Percentiles rank a stretch among this genome's conserved stretches.
phyloP scores from a whole-genome alignment of 306 rosid genomes.

The Castanospermum australe region DNA sequence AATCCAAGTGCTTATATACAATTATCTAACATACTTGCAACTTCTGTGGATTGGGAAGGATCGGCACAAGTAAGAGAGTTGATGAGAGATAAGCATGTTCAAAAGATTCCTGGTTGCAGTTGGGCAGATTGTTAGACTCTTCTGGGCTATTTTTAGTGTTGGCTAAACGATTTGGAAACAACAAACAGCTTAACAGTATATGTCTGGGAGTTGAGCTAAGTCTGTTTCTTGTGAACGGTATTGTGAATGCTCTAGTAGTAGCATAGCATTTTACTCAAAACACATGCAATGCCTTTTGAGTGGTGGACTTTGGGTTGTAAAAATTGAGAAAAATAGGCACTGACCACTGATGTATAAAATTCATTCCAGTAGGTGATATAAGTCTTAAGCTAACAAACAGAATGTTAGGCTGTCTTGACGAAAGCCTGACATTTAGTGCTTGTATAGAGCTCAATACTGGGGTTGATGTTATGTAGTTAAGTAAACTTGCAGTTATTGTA shows the following conservation, averaged over 20 bases:
- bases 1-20: slow-evolving; percentile 73
- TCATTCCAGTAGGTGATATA: not conserved
- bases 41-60: slow-evolving; percentile 74
- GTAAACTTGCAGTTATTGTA: not conserved
- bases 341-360: not conserved
- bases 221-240: not conserved
- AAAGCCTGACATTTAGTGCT: not conserved
- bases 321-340: not conserved
- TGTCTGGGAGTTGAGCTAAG: not conserved
- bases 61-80: slow-evolving; percentile 56
- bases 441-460: not conserved
- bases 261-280: not conserved
- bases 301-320: not conserved
- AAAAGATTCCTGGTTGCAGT: slow-evolving; percentile 62
- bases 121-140: slow-evolving; percentile 54
- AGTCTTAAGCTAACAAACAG: not conserved
- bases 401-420: not conserved
- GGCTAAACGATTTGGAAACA: not conserved
- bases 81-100: slow-evolving; percentile 54
- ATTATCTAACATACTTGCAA: slow-evolving; percentile 66
- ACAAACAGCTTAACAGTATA: not conserved
- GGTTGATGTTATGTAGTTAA: not conserved
- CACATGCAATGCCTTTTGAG: not conserved
- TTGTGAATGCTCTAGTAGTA: not conserved
- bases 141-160: not conserved